Conservation (phyloP, 169 alveolate genomes). For the Theileria parva region DNA sequence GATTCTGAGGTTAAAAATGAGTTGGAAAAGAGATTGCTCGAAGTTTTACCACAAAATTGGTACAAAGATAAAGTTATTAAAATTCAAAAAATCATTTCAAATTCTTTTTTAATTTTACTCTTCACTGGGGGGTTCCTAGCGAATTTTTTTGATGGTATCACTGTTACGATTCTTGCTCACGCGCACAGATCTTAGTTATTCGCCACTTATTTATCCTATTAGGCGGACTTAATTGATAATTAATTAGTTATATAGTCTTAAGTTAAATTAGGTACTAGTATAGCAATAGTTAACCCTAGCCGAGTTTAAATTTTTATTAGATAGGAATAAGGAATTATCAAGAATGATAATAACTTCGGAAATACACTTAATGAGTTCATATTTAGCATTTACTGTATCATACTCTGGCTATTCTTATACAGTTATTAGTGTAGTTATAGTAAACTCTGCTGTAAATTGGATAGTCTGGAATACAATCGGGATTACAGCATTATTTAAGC, state of each 20-base stretch:
- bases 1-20: neutral
- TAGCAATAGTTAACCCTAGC: too few species aligned
- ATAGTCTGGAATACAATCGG: constrained; percentile 61
- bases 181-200: too few species aligned
- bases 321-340: constrained; percentile 16
- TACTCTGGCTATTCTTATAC: too few species aligned
- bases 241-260: too few species aligned
- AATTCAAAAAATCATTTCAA: constrained; percentile 37
- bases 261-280: too few species aligned
- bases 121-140: constrained; percentile 33
- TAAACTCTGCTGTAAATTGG: neutral
- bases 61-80: constrained; percentile 2
- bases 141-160: neutral
- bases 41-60: constrained; percentile 47
- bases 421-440: neutral
- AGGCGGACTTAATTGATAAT: too few species aligned
- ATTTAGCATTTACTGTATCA: constrained; percentile 57
- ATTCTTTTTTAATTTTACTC: constrained; percentile 21
- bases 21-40: constrained; percentile 12
- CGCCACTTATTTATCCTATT: too few species aligned
- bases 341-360: constrained; percentile 48
- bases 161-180: neutral
- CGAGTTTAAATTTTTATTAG: too few species aligned
- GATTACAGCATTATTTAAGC: constrained; percentile 48
- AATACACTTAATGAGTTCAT: constrained; percentile 58